Evolutionary conservation across 345 rosid genomes (phyloP).

Genomic region (Euphorbia peplus): DNA sequence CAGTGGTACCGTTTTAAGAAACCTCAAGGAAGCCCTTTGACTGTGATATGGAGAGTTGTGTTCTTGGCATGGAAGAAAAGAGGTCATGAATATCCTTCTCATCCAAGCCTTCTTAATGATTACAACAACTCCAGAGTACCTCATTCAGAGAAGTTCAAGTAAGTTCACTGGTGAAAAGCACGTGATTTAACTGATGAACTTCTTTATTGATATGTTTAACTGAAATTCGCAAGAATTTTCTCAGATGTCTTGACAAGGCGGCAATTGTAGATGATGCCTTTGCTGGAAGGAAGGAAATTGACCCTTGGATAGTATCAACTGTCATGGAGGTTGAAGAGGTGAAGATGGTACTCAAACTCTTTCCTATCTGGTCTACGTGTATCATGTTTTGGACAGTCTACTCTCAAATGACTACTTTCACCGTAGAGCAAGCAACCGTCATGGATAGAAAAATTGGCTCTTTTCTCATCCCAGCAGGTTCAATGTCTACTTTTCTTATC

Average conservation of each 20-base stretch:
- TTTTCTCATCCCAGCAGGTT: slow-evolving; percentile 58
- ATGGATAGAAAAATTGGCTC: slow-evolving; percentile 64
- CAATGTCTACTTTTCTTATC: slow-evolving; percentile 62
- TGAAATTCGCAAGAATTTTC: not conserved
- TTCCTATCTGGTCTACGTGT: slow-evolving; percentile 89
- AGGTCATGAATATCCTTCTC: slow-evolving; percentile 43
- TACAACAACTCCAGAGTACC: slow-evolving; percentile 54
- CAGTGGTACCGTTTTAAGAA: slow-evolving; percentile 62
- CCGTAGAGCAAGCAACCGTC: slow-evolving; percentile 71
- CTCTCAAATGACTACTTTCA: slow-evolving; percentile 93
- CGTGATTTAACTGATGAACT: not conserved
- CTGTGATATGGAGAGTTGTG: slow-evolving; percentile 70
- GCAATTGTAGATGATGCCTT: slow-evolving; percentile 40
- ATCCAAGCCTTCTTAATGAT: slow-evolving; percentile 56
- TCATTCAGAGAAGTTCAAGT: slow-evolving; percentile 55
- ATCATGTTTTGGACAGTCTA: slow-evolving; percentile 91
- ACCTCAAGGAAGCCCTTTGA: slow-evolving; percentile 84
- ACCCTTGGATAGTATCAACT: slow-evolving; percentile 62
- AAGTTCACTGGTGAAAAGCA: slow-evolving; percentile 17
- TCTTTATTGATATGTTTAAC: no score
- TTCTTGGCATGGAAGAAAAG: slow-evolving; percentile 80
- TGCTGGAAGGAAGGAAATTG: slow-evolving; percentile 29
- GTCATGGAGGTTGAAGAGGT: slow-evolving; percentile 85
- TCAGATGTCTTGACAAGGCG: slow-evolving; percentile 81
- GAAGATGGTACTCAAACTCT: slow-evolving; percentile 64